Percentiles rank a stretch among this genome's conserved stretches.
Conservation (phyloP, 352 stramenopile species). For the Phytophthora vignae region DNA sequence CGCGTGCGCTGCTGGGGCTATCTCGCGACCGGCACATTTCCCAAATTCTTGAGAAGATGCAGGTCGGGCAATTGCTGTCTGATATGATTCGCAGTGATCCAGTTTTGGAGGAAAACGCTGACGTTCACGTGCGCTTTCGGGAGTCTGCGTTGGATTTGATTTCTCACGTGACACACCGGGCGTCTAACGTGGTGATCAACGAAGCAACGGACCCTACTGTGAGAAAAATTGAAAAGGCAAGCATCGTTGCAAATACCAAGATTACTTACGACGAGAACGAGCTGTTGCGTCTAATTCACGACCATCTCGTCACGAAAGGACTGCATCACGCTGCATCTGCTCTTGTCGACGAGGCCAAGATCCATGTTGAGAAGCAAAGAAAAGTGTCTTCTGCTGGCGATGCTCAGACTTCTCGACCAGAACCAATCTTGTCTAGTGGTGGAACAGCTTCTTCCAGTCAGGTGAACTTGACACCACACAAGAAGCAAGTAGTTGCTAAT, state of each 20-base stretch:
- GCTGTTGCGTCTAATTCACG: slow-evolving; percentile 82
- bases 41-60: slow-evolving; percentile 93
- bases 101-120: slow-evolving; percentile 86
- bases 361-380: slow-evolving; percentile 31
- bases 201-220: slow-evolving; percentile 89
- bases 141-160: slow-evolving; percentile 90
- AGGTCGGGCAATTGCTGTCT: slow-evolving; percentile 83
- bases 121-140: slow-evolving; percentile 88
- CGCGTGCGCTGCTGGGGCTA: slow-evolving; percentile 81
- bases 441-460: slow-evolving; percentile 4
- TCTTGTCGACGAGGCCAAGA: slow-evolving; percentile 57
- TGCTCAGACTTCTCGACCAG: slow-evolving; percentile 20
- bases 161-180: slow-evolving; percentile 84
- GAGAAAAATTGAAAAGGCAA: slow-evolving; percentile 90
- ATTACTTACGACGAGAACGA: slow-evolving; percentile 90
- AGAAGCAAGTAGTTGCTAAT: slow-evolving; percentile 15
- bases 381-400: slow-evolving; percentile 14
- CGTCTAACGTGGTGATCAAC: slow-evolving; percentile 86
- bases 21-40: slow-evolving; percentile 89
- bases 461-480: slow-evolving; percentile 13
- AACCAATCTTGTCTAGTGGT: slow-evolving; percentile 10
- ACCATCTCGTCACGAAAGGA: slow-evolving; percentile 85
- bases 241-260: slow-evolving; percentile 88
- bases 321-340: slow-evolving; percentile 61
- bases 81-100: slow-evolving; percentile 89